phyloP scores from a whole-genome alignment of 345 rosid genomes.

The Jatropha curcas region DNA sequence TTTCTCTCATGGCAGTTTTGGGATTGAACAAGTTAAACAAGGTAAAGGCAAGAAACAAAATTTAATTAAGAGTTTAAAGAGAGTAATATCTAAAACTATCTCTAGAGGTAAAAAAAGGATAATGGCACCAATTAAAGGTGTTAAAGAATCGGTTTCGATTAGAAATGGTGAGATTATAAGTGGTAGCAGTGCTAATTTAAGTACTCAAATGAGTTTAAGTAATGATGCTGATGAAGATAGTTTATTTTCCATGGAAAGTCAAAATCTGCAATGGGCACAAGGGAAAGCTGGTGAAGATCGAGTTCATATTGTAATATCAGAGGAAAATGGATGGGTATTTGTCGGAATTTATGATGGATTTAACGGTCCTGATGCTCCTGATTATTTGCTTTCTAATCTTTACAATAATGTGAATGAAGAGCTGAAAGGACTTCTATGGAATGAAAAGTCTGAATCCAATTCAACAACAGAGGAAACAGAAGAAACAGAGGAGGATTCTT shows the following conservation, averaged over 20 bases:
- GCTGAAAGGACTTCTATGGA: conserved; percentile 62
- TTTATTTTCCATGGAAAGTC: conserved; percentile 47
- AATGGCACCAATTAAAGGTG: conserved; percentile 55
- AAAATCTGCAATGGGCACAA: conserved; percentile 87
- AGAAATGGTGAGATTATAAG: conserved; percentile 2
- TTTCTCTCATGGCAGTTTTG: conserved; percentile 62
- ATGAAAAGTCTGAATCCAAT: conserved; percentile 38
- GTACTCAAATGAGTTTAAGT: background rate
- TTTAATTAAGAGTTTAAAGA: conserved; percentile 21
- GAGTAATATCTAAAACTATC: conserved; percentile 64
- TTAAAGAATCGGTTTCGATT: conserved; percentile 39
- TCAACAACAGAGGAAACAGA: conserved; percentile 20
- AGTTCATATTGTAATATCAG: conserved; percentile 83
- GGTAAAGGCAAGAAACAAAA: conserved; percentile 14
- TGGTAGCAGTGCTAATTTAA: background rate
- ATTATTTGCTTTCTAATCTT: conserved; percentile 64
- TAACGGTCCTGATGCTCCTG: conserved; percentile 93
- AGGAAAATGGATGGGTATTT: conserved; percentile 81
- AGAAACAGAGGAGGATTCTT: conserved; percentile 2
- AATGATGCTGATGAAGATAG: conserved; percentile 11
- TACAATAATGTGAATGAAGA: conserved; percentile 64
- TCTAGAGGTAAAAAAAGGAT: conserved; percentile 62
- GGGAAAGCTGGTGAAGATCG: conserved; percentile 98
- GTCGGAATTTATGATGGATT: conserved; percentile 96
- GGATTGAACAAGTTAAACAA: conserved; percentile 21